A percentile compares a stretch with the other conserved stretches of the same genome.
phyloP scores from a whole-genome alignment of 2,329 filamentous ascomycete genomes.

The Cladosporium austrohemisphaericum region DNA sequence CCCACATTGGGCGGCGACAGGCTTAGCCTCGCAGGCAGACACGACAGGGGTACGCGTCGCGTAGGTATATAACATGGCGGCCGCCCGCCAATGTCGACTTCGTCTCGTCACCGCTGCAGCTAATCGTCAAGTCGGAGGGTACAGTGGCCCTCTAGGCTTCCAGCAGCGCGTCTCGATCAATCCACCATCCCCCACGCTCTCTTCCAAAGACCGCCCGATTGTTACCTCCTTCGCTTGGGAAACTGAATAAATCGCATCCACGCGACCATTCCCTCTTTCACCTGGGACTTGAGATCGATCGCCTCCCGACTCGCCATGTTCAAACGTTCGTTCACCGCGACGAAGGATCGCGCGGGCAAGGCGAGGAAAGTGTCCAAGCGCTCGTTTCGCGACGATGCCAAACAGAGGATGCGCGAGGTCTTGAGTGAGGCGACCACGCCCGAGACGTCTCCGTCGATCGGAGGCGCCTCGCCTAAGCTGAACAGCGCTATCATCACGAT shows the following conservation, averaged over 20 bases:
- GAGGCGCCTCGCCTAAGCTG: conserved; percentile 46
- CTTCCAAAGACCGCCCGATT: conserved; percentile 44
- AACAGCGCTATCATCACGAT: conserved; percentile 79
- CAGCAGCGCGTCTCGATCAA: conserved; percentile 50
- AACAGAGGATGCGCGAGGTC: conserved; percentile 84
- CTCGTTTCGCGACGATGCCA: conserved; percentile 71
- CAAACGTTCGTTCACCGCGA: conserved; percentile 82
- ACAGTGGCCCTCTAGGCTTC: conserved; percentile 45
- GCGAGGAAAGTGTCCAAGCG: conserved; percentile 73
- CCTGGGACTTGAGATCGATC: background rate
- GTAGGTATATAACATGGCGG: conserved; percentile 4
- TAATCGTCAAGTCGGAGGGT: conserved; percentile 22
- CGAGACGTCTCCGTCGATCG: conserved; percentile 34
- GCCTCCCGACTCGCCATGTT: conserved; percentile 62
- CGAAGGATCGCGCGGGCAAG: conserved; percentile 85
- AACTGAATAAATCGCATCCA: too few relatives aligned
- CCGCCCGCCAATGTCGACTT: conserved; percentile 16
- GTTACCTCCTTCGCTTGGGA: conserved; percentile 47
- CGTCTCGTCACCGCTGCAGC: conserved; percentile 31
- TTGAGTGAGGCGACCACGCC: conserved; percentile 55
- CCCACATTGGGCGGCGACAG: conserved; percentile 8
- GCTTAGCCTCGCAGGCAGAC: conserved; percentile 7
- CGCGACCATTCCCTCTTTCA: conserved; percentile 21
- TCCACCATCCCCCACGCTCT: conserved; percentile 36
- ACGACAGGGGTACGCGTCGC: conserved; percentile 11